A percentile compares a stretch with the other conserved stretches of the same genome.
phyloP scores from a whole-genome alignment of 177 flowering plant species.

The Vitis hybrid region DNA sequence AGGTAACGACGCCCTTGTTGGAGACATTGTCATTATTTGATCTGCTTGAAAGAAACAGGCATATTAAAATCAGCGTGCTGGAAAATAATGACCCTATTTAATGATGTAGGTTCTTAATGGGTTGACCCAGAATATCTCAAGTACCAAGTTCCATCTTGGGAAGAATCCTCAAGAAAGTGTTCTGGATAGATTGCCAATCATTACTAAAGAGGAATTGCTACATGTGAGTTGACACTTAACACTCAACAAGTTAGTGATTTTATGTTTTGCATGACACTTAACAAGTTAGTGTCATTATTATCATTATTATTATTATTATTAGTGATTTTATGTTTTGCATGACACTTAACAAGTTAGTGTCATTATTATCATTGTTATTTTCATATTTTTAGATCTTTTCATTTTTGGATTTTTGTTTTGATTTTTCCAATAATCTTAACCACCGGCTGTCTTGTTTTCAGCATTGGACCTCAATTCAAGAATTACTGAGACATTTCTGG shows the following conservation, averaged over 20 bases:
- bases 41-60: not conserved
- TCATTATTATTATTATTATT: not conserved
- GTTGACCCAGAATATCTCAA: slow-evolving; percentile 81
- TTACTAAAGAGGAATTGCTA: slow-evolving; percentile 73
- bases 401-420: not conserved
- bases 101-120: slow-evolving; percentile 63
- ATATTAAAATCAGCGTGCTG: not conserved
- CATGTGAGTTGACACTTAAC: slow-evolving; percentile 54
- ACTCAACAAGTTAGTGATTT: not conserved
- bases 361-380: not conserved
- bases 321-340: not conserved
- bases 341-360: too few relatives aligned
- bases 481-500: slow-evolving; percentile 92
- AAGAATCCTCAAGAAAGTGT: slow-evolving; percentile 74
- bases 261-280: too few relatives aligned
- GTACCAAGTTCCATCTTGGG: slow-evolving; percentile 65
- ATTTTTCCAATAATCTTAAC: not conserved
- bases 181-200: slow-evolving; percentile 68
- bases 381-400: not conserved
- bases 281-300: too few relatives aligned
- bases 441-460: slow-evolving; percentile 31
- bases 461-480: slow-evolving; percentile 92
- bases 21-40: not conserved
- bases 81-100: slow-evolving; percentile 1
- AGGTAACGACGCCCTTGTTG: slow-evolving; percentile 40